phyloP scores from a whole-genome alignment of 2,329 filamentous ascomycete genomes.

The Penicillium sp. region DNA sequence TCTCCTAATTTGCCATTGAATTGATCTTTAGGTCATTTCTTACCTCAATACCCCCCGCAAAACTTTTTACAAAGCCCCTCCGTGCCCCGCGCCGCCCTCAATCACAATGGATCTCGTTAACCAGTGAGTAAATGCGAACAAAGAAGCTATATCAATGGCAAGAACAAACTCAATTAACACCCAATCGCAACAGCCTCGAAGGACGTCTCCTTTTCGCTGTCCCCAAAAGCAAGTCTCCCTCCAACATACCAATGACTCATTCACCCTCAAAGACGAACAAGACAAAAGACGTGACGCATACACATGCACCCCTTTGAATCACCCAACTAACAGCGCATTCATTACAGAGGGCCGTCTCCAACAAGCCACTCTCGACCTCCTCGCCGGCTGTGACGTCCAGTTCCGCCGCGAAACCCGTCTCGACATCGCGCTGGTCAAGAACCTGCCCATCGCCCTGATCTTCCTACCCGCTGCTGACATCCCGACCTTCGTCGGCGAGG shows the following conservation, averaged over 20 bases:
- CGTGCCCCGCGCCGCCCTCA: constrained; percentile 22
- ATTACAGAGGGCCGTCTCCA: constrained; percentile 84
- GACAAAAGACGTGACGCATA: background rate
- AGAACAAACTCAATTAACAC: constrained; percentile 4
- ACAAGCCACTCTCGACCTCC: constrained; percentile 81
- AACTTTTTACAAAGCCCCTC: background rate
- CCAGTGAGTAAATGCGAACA: constrained; percentile 49
- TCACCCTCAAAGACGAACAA: background rate
- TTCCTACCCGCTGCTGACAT: constrained; percentile 98
- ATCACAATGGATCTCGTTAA: constrained; percentile 61
- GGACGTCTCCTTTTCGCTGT: constrained; percentile 93
- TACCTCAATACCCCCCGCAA: background rate
- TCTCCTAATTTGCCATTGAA: constrained; percentile 11
- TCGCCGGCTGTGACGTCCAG: constrained; percentile 92
- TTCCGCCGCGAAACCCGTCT: constrained; percentile 93
- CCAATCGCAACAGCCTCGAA: constrained; percentile 66
- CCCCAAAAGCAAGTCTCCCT: constrained; percentile 79
- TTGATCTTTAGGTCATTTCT: background rate
- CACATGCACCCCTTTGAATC: background rate
- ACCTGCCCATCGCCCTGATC: constrained; percentile 89
- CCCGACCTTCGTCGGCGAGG: constrained; percentile 94
- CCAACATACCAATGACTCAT: constrained; percentile 18
- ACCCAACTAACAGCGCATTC: constrained; percentile 16
- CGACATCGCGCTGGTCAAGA: constrained; percentile 97
- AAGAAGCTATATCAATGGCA: background rate